These are phyloP conservation scores for Tremellales sp. DNA, from an alignment of 1,284 basidiomycete species.

Conservation along the genomic window DNA sequence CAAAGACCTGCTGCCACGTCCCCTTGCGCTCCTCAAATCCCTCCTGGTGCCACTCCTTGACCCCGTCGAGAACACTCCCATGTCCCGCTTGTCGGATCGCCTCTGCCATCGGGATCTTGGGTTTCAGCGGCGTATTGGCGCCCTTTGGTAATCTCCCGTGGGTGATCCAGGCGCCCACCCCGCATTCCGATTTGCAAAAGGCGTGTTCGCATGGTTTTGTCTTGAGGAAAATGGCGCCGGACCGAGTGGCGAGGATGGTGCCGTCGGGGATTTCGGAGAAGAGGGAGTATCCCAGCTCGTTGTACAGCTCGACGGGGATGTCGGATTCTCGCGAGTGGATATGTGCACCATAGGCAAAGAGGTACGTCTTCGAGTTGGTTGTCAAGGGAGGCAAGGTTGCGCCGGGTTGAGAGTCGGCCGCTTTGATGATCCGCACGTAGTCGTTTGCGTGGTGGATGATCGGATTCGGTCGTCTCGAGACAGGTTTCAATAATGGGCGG, in stretches of 20 bases:
- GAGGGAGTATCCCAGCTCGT: slow-evolving; percentile 15
- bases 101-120: slow-evolving; percentile 49
- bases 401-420: slow-evolving; percentile 52
- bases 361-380: slow-evolving; percentile 28
- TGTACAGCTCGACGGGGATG: slow-evolving; percentile 23
- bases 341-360: slow-evolving; percentile 51
- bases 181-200: slow-evolving; percentile 25
- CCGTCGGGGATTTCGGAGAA: slow-evolving; percentile 33
- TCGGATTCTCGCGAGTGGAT: slow-evolving; percentile 31
- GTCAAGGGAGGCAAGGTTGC: slow-evolving; percentile 45
- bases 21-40: slow-evolving; percentile 34
- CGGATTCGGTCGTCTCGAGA: slow-evolving; percentile 40
- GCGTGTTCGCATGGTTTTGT: slow-evolving; percentile 18
- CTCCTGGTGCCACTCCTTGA: slow-evolving; percentile 44
- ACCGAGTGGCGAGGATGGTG: slow-evolving; percentile 46
- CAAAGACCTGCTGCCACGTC: slow-evolving; percentile 51
- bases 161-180: slow-evolving; percentile 50
- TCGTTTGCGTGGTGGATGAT: slow-evolving; percentile 43
- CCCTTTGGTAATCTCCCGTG: slow-evolving; percentile 50
- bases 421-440: slow-evolving; percentile 44
- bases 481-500: slow-evolving; percentile 47
- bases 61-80: slow-evolving; percentile 31
- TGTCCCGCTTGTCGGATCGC: slow-evolving; percentile 42
- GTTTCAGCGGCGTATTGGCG: slow-evolving; percentile 42
- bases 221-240: slow-evolving; percentile 51